Conservation (phyloP, 2,329 filamentous ascomycete genomes). For the Beauveria medogensis region DNA sequence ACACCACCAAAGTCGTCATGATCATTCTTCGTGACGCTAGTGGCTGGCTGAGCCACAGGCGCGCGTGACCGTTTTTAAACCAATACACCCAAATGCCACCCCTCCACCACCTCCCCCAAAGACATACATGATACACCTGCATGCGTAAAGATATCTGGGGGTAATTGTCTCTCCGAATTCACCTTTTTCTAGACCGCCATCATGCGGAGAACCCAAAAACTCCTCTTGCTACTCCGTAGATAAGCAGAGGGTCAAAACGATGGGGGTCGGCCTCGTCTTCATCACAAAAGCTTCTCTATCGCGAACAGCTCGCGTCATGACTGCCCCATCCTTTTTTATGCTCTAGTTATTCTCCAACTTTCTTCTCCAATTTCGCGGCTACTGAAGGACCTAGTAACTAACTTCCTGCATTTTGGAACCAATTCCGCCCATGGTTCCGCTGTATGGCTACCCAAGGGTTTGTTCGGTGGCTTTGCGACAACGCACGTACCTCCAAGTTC, state of each 20-base stretch:
- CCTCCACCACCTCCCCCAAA: background rate
- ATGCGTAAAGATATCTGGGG: too few relatives aligned
- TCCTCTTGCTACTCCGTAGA: background rate
- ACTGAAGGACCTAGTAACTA: background rate
- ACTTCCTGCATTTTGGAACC: background rate
- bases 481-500: background rate
- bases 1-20: background rate
- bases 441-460: slow-evolving; percentile 1
- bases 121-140: too few relatives aligned
- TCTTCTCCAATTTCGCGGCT: slow-evolving; percentile 7
- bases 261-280: background rate
- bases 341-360: background rate
- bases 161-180: background rate
- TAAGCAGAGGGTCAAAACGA: background rate
- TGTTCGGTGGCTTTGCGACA: background rate
- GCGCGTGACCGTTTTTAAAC: slow-evolving; percentile 7
- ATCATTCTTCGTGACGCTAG: background rate
- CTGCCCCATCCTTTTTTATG: background rate
- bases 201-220: background rate
- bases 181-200: too few relatives aligned
- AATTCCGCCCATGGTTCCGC: slow-evolving; percentile 4
- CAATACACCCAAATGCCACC: background rate
- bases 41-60: background rate
- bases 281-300: background rate
- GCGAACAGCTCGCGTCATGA: background rate